These are phyloP conservation scores for Calonectria fujianensis DNA, from an alignment of 2,329 filamentous ascomycete genomes.

Conservation along the genomic window DNA sequence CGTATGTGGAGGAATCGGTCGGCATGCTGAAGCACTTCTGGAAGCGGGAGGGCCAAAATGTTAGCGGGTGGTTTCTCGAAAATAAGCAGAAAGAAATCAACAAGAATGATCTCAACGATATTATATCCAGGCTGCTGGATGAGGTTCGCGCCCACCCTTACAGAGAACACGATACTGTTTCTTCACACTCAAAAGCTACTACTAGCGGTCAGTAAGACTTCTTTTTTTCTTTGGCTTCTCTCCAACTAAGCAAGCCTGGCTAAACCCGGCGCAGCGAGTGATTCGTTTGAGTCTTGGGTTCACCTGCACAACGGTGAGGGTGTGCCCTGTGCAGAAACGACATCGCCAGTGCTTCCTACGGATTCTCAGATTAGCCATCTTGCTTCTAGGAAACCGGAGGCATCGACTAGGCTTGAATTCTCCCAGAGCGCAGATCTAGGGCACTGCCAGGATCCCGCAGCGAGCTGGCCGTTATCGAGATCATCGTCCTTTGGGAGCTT, in stretches of 20 bases:
- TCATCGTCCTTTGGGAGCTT: too few relatives aligned
- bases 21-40: conserved; percentile 16
- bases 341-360: too few relatives aligned
- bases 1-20: neutral
- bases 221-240: neutral
- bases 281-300: neutral
- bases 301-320: neutral
- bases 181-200: neutral
- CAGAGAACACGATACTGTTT: neutral
- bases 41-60: neutral
- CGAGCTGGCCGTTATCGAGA: too few relatives aligned
- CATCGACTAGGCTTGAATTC: too few relatives aligned
- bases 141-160: neutral
- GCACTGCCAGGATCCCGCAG: too few relatives aligned
- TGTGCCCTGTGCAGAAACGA: neutral
- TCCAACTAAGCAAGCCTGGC: neutral
- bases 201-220: neutral
- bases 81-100: neutral
- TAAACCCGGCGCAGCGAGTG: neutral
- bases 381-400: too few relatives aligned
- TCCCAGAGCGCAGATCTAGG: too few relatives aligned
- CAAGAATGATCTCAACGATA: neutral
- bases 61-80: neutral
- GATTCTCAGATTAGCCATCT: too few relatives aligned
- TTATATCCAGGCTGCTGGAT: conserved; percentile 6